Conservation (phyloP, 2,329 filamentous ascomycete genomes). For the Ophiostoma sp. region DNA sequence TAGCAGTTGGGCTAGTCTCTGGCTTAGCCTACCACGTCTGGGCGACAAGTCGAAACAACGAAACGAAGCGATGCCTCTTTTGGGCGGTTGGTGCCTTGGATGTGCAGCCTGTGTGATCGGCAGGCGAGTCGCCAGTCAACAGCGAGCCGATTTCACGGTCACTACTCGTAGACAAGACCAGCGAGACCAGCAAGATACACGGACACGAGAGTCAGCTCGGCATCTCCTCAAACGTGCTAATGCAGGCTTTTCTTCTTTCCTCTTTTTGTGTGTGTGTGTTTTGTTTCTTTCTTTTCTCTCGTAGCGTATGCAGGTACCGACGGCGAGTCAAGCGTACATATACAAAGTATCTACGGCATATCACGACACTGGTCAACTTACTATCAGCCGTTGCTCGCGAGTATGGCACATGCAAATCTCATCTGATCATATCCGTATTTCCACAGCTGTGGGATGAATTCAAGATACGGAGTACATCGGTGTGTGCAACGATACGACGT, state of each 20-base stretch:
- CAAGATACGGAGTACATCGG: no score
- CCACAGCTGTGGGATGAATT: neutral
- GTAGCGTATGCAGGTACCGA: neutral
- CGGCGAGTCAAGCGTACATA: no score
- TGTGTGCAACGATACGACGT: no score
- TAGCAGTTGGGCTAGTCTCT: slow-evolving; percentile 6
- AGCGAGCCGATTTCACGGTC: neutral
- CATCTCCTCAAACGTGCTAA: slow-evolving; percentile 1
- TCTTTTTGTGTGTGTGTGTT: neutral
- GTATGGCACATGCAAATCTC: neutral
- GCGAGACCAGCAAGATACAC: neutral
- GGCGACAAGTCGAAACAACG: neutral
- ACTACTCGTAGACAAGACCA: neutral
- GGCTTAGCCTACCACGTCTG: neutral
- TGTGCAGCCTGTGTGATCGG: neutral
- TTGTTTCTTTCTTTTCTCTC: neutral
- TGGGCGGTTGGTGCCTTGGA: neutral
- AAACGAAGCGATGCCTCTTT: neutral
- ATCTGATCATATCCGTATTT: neutral
- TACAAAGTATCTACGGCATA: no score
- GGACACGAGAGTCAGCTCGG: neutral
- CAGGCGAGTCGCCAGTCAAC: neutral
- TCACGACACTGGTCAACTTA: no score
- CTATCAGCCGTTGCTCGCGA: no score
- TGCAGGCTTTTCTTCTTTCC: neutral